Base-by-base conservation (phyloP, 768 basidiomycete species). In the Rhizopogon salebrosus region DNA sequence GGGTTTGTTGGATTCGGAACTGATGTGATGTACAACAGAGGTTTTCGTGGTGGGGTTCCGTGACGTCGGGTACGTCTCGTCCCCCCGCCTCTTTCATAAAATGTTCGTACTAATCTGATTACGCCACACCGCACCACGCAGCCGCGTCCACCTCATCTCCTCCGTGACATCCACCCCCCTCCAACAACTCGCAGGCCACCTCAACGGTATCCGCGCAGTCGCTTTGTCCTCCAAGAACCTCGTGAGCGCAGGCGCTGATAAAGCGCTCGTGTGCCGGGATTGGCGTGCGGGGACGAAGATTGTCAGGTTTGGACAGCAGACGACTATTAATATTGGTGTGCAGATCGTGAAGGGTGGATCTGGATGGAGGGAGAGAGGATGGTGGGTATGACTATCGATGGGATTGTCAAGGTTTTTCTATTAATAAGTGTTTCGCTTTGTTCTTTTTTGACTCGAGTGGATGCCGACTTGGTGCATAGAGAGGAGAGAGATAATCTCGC, bases 311-410 rank as follows among this genome's bases (percentile, higher is more conserved):
- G 93, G 92, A 1, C 93, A 95, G 65, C 92, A n/a, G n/a, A n/a
- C n/a, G n/a, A n/a, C n/a, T n/a, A n/a, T n/a, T n/a, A n/a, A n/a
- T n/a, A n/a, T n/a, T 49, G 92, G 92, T 8, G 89, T 95, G 26
- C 91, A 93, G 69, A 79, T 95, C 26, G 80, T 93, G 29, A 70
- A 64, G 10, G 61, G 66, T 9, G 60, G 56, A 6, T 42, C 54
- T 24, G 64, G 13, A 54, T 13, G 14, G 87, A 88, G 57, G 88
- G 89, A 7, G 92, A 95, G 66, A 76, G 87, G 29, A 85, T 95
- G 20, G 87, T 94, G n/a, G 80, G 91, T 53, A 88, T 94, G 29
- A 95, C 92, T 2, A 92, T 95, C 58, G 92, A n/a, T n/a, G n/a
- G n/a, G n/a, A n/a, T n/a, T n/a, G n/a, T n/a, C n/a, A n/a, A n/a